Percentiles rank a stretch among this genome's conserved stretches.
phyloP scores from a whole-genome alignment of 106 monocot species.

The Acorus calamus region DNA sequence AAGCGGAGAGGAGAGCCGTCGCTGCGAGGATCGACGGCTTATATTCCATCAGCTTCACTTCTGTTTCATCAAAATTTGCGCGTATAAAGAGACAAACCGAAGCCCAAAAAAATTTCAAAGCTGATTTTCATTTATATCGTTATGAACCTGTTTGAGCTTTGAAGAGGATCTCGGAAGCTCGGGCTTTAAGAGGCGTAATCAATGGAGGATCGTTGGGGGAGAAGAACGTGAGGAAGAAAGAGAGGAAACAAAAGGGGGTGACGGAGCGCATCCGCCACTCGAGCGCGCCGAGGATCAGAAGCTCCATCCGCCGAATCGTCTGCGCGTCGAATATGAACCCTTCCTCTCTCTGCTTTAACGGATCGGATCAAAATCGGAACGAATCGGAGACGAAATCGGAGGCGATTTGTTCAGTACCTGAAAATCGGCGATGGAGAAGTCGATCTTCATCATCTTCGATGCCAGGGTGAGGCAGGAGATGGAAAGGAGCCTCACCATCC shows the following conservation, averaged over 20 bases:
- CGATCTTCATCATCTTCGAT: conserved; percentile 68
- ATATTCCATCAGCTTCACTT: conserved; percentile 60
- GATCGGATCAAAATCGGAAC: neutral
- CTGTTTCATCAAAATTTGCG: conserved; percentile 10
- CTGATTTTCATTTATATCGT: no score
- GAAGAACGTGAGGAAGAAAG: conserved; percentile 63
- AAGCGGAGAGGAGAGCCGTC: conserved; percentile 66
- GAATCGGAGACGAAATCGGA: neutral
- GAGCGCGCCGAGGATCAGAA: conserved; percentile 56
- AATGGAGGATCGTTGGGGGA: conserved; percentile 21
- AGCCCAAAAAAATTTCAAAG: no score
- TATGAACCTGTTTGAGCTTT: conserved; percentile 45
- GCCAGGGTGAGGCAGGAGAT: conserved; percentile 81
- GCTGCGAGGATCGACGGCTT: conserved; percentile 69
- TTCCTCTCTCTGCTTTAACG: conserved; percentile 22
- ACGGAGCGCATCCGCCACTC: conserved; percentile 94
- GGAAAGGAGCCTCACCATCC: conserved; percentile 64
- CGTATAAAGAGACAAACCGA: neutral
- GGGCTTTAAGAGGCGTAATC: conserved; percentile 42
- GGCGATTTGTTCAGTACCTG: conserved; percentile 27
- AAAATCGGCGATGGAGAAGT: conserved; percentile 37
- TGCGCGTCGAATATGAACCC: conserved; percentile 48
- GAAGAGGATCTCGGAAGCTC: conserved; percentile 45
- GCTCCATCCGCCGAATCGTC: conserved; percentile 76
- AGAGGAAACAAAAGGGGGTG: conserved; percentile 86